These are phyloP conservation scores for Claviceps sp. DNA, from an alignment of 2,329 filamentous ascomycete species.

Conservation along the genomic window DNA sequence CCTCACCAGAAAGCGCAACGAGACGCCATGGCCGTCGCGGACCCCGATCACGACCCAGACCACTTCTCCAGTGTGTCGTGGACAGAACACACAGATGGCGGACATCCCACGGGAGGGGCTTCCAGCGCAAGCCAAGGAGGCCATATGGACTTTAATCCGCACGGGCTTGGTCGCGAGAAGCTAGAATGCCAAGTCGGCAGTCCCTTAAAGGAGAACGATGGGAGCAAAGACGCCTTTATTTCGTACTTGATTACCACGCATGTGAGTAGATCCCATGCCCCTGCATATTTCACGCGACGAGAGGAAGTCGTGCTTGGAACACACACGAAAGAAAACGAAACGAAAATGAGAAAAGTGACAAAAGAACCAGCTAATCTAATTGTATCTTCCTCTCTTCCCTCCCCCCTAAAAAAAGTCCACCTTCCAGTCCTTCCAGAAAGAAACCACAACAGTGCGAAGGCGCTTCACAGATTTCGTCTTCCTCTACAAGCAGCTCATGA, in stretches of 20 bases:
- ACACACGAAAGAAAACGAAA: background rate
- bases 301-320: too few species aligned
- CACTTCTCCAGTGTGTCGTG: conserved; percentile 75
- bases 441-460: conserved; percentile 65
- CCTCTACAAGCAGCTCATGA: conserved; percentile 77
- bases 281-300: background rate
- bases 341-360: background rate
- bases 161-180: conserved; percentile 54
- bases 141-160: conserved; percentile 39
- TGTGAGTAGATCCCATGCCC: conserved; percentile 32
- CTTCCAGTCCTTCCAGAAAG: conserved; percentile 81
- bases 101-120: conserved; percentile 27
- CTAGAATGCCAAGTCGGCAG: conserved; percentile 73
- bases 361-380: background rate
- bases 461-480: conserved; percentile 98
- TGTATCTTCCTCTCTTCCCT: background rate
- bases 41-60: conserved; percentile 46
- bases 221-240: conserved; percentile 91
- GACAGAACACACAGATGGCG: conserved; percentile 42
- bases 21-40: conserved; percentile 26
- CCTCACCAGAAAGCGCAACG: background rate
- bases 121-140: conserved; percentile 21
- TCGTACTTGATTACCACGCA: conserved; percentile 89
- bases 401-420: conserved; percentile 51
- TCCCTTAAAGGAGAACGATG: conserved; percentile 89